phyloP scores from a whole-genome alignment of 495 filamentous ascomycete genomes.

The Daldinia caldariorum region DNA sequence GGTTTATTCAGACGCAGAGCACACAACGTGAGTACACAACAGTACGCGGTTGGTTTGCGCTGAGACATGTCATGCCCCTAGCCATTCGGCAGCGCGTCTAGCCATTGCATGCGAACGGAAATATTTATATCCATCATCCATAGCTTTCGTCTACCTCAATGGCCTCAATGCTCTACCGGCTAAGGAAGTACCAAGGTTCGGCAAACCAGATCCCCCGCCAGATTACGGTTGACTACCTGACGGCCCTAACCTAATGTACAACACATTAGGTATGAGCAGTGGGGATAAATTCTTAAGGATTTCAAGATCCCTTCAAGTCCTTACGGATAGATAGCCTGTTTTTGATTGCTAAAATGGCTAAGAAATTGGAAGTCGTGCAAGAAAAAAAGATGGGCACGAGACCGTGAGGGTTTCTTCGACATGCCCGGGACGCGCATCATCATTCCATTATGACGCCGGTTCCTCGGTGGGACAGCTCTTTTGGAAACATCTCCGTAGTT shows the following conservation, averaged over 20 bases:
- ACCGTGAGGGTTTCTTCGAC: too few relatives aligned
- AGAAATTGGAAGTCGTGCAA: too few relatives aligned
- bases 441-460: slow-evolving; percentile 39
- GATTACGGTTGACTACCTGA: neutral
- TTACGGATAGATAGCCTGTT: too few relatives aligned
- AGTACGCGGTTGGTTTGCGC: slow-evolving; percentile 17
- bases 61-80: slow-evolving; percentile 24
- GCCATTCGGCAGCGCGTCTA: slow-evolving; percentile 5
- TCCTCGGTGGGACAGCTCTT: slow-evolving; percentile 10
- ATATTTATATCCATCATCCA: slow-evolving; percentile 9
- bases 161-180: slow-evolving; percentile 6
- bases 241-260: too few relatives aligned
- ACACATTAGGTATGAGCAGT: too few relatives aligned
- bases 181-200: slow-evolving; percentile 26
- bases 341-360: too few relatives aligned
- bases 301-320: too few relatives aligned
- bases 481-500: slow-evolving; percentile 8
- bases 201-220: slow-evolving; percentile 25
- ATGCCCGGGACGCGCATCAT: neutral
- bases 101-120: slow-evolving; percentile 4
- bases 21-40: slow-evolving; percentile 13
- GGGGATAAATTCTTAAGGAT: too few relatives aligned
- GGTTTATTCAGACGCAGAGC: neutral
- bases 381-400: too few relatives aligned
- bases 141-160: neutral